phyloP scores from a whole-genome alignment of 2,329 filamentous ascomycete species.

The Ascochyta viciae-villosae region DNA sequence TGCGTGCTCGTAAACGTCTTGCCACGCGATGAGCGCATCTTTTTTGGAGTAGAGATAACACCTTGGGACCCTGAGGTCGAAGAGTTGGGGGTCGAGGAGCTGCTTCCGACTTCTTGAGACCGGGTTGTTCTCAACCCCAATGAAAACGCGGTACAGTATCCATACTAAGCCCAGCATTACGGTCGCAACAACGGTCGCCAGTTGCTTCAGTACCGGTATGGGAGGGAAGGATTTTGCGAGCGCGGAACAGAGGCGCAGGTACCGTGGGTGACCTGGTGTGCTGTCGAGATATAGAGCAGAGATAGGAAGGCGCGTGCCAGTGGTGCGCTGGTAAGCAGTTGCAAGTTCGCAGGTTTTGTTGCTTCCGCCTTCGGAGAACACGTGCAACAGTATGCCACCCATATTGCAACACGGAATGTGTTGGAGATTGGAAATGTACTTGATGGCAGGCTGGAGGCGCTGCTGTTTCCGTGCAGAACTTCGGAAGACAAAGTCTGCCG shows the following conservation, averaged over 20 bases:
- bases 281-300: conserved; percentile 36
- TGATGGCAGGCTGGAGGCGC: conserved; percentile 28
- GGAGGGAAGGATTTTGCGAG: conserved; percentile 31
- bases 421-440: conserved; percentile 23
- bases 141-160: conserved; percentile 25
- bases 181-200: conserved; percentile 22
- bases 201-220: conserved; percentile 23
- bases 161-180: conserved; percentile 26
- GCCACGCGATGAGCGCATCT: conserved; percentile 62
- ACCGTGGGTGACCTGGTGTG: conserved; percentile 36
- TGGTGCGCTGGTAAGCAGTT: conserved; percentile 25
- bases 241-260: conserved; percentile 30
- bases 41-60: conserved; percentile 65
- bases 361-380: conserved; percentile 40
- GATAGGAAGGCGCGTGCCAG: conserved; percentile 25
- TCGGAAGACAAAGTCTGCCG: conserved; percentile 34
- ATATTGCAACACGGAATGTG: conserved; percentile 10
- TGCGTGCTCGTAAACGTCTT: conserved; percentile 62
- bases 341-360: conserved; percentile 38
- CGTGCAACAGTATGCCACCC: conserved; percentile 31
- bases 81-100: conserved; percentile 22
- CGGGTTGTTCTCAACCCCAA: conserved; percentile 31
- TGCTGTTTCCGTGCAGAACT: conserved; percentile 26
- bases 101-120: conserved; percentile 21
- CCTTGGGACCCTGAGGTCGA: conserved; percentile 46